Base-by-base conservation (phyloP, 2,329 filamentous ascomycete species). In the Parascedosporium putredinis region DNA sequence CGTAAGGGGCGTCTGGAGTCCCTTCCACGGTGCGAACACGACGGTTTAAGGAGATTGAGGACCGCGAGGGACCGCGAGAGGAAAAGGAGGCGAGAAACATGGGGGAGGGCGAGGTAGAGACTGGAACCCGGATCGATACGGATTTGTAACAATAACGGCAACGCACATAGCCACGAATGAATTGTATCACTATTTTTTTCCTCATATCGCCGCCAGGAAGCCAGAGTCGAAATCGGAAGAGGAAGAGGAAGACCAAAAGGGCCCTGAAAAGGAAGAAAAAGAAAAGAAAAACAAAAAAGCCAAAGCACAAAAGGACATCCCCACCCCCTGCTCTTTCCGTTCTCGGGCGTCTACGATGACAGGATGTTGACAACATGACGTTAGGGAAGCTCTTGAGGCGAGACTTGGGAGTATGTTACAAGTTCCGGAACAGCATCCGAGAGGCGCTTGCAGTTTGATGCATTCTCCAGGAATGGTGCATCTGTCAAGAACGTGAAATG, bases 1-100 rank as follows among this genome's bases (percentile, higher is more conserved):
- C 67, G 81, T 86, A 48, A 76, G 82, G 71, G 82, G 82, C 56
- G 69, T 86, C 53, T 86, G 82, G 81, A 82, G 78, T 64, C 82
- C 82, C 45, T 85, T 83, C 63, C 82, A 86, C 63, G 78, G 80
- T 55, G 71, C 71, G 50, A 76, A 75, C 24, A 69, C 75, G 67
- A 58, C 63, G 54, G 76, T 81, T 55, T 80, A 68, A 64, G n/a
- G 6, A 12, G 6, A 31, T 31, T 7, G 27, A 7, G 27, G 27
- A 31, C 27, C 7, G 27, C 7, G 12, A 7, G 27, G 12, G 27
- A 31, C 6, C 6, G 12, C 27, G 49, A 45, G n/a, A 18, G 14
- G 16, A 23, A 16, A 9, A 24, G 9, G 22, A 18, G 23, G 50
- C 18, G 44, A 18, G 12, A 36, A n/a, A n/a, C n/a, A n/a, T n/a